These are phyloP conservation scores for Cytospora mali DNA, from an alignment of 2,329 filamentous ascomycete species.

Conservation along the genomic window DNA sequence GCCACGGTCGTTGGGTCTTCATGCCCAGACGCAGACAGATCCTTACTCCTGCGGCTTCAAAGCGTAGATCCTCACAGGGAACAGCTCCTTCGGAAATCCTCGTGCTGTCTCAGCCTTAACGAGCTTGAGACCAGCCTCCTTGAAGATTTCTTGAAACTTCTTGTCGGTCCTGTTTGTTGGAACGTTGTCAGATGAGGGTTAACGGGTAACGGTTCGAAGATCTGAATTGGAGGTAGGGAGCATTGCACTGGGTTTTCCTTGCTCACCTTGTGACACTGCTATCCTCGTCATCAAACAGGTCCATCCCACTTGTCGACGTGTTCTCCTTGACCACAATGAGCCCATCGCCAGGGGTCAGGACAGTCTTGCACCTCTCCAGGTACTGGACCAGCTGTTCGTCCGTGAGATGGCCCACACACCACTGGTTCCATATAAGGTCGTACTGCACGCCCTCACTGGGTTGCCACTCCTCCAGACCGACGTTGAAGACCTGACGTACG, in stretches of 20 bases:
- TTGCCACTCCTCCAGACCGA: constrained; percentile 74
- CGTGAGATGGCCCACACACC: constrained; percentile 83
- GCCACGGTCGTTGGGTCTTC: neutral
- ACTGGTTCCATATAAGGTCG: constrained; percentile 86
- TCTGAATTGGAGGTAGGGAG: constrained; percentile 1
- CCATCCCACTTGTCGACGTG: constrained; percentile 56
- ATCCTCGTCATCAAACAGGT: constrained; percentile 76
- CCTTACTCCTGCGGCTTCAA: constrained; percentile 53
- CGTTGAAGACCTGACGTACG: constrained; percentile 65
- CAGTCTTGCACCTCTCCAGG: constrained; percentile 60
- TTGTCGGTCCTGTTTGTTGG: constrained; percentile 60
- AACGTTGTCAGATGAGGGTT: constrained; percentile 3
- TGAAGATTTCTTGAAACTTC: constrained; percentile 72
- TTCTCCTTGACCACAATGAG: constrained; percentile 84
- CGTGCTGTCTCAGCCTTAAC: constrained; percentile 71
- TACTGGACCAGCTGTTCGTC: constrained; percentile 72
- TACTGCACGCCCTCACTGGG: constrained; percentile 57
- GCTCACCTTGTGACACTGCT: constrained; percentile 71
- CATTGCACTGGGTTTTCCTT: constrained; percentile 11
- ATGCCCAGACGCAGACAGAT: neutral
- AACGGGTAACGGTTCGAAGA: too few relatives aligned
- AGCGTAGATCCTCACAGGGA: constrained; percentile 79
- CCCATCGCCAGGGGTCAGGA: constrained; percentile 43
- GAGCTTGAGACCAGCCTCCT: constrained; percentile 68
- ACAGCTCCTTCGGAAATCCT: constrained; percentile 69